Conservation (phyloP, 2,329 filamentous ascomycete genomes). For the Claviceps lovelessii region DNA sequence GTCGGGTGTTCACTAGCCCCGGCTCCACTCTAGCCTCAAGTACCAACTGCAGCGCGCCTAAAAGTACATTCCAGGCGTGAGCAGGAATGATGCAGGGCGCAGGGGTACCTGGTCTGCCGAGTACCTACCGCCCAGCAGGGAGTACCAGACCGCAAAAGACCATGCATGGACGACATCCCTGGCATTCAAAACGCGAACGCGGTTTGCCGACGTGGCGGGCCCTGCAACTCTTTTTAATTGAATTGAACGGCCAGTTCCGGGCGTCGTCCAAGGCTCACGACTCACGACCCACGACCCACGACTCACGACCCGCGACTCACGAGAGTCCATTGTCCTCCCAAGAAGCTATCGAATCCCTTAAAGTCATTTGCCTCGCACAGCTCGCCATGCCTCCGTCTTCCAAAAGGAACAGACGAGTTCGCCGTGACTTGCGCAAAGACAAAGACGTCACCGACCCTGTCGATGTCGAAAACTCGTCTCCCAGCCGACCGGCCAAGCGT, state of each 20-base stretch:
- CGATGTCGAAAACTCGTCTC: slow-evolving; percentile 40
- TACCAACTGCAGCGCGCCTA: neutral
- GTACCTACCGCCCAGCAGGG: neutral
- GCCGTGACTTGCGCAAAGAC: slow-evolving; percentile 25
- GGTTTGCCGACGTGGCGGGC: slow-evolving; percentile 6
- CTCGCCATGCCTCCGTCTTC: slow-evolving; percentile 22
- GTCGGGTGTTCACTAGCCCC: neutral
- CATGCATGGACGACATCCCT: slow-evolving; percentile 5
- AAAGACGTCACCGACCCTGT: slow-evolving; percentile 18
- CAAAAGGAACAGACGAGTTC: slow-evolving; percentile 23
- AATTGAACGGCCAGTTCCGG: slow-evolving; percentile 1
- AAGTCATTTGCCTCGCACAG: neutral
- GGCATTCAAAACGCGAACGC: slow-evolving; percentile 17
- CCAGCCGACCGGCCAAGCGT: slow-evolving; percentile 47
- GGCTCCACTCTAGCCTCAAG: neutral
- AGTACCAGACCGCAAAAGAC: neutral
- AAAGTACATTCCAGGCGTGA: neutral
- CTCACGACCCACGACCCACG: neutral
- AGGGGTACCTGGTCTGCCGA: neutral
- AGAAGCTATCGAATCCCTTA: neutral
- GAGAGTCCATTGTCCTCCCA: neutral
- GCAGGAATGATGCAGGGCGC: too few relatives aligned
- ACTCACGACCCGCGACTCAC: too few relatives aligned
- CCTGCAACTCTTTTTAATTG: slow-evolving; percentile 4
- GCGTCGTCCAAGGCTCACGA: neutral